Conservation (phyloP, 139 green algal species). For the Nannochloris sp. region DNA sequence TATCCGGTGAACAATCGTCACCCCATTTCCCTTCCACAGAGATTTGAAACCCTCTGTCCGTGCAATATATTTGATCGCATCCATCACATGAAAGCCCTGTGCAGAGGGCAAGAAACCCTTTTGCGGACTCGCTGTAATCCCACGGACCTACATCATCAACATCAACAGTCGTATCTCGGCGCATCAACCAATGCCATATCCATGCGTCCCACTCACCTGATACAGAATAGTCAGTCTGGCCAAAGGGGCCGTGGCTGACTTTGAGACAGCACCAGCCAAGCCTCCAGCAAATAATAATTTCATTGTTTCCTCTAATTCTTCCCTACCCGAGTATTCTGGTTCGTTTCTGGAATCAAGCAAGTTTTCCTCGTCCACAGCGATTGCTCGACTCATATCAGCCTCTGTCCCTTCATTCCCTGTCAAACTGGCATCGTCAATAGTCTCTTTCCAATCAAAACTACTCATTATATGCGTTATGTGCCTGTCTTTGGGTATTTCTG, state of each 20-base stretch:
- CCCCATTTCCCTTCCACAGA: slow-evolving; percentile 90
- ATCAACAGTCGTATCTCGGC: too few relatives aligned
- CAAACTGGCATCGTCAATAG: slow-evolving; percentile 8
- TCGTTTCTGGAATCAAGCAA: not conserved
- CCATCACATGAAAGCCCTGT: slow-evolving; percentile 1
- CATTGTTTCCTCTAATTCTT: slow-evolving; percentile 21
- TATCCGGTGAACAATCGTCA: slow-evolving; percentile 80
- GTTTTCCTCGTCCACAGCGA: slow-evolving; percentile 19
- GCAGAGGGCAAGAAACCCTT: not conserved
- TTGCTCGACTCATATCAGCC: slow-evolving; percentile 12
- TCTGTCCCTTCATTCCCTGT: slow-evolving; percentile 12
- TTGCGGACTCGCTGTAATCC: too few relatives aligned
- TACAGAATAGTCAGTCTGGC: slow-evolving; percentile 92
- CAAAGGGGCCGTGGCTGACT: slow-evolving; percentile 80
- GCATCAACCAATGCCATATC: too few relatives aligned
- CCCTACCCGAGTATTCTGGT: not conserved
- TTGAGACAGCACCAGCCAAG: slow-evolving; percentile 80
- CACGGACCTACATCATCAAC: too few relatives aligned
- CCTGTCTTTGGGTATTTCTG: too few relatives aligned
- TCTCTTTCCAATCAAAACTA: too few relatives aligned
- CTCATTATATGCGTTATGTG: too few relatives aligned
- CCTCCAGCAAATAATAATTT: slow-evolving; percentile 72
- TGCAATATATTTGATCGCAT: slow-evolving; percentile 44
- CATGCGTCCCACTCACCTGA: slow-evolving; percentile 48
- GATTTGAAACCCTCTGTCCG: slow-evolving; percentile 60